A percentile compares a stretch with the other conserved stretches of the same genome.
Conservation (phyloP, 257 asterid genomes). For the Primulina huaijiensis region DNA sequence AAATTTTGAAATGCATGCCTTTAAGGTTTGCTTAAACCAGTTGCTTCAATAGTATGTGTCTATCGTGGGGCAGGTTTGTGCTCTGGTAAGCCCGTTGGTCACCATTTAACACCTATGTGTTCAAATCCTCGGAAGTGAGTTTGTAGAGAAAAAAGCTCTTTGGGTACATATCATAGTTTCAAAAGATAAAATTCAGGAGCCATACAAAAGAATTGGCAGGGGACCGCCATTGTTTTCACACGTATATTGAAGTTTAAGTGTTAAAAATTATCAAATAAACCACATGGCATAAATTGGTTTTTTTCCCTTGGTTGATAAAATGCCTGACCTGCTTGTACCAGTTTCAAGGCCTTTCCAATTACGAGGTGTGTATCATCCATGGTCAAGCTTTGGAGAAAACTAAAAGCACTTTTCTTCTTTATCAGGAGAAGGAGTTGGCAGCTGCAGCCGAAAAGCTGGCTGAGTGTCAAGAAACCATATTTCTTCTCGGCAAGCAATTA, state of each 20-base stretch:
- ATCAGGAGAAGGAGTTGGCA: constrained; percentile 76
- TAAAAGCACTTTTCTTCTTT: neutral
- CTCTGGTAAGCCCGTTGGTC: neutral
- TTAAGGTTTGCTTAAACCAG: neutral
- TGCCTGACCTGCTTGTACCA: neutral
- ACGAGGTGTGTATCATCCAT: neutral
- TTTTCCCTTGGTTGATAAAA: neutral
- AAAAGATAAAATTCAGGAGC: neutral
- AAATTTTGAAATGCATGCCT: neutral
- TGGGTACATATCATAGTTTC: neutral
- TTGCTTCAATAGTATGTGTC: neutral
- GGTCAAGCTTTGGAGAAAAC: neutral
- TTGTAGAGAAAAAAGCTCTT: neutral
- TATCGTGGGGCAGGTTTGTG: neutral
- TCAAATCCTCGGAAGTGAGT: neutral
- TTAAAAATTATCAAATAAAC: neutral
- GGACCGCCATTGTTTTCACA: neutral
- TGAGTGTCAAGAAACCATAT: constrained; percentile 90
- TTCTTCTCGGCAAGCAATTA: constrained; percentile 81
- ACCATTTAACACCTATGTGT: too few relatives aligned
- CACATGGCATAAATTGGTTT: neutral
- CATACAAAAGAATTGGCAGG: neutral
- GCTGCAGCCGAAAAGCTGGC: constrained; percentile 93
- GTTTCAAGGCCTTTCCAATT: neutral
- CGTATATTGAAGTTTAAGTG: too few relatives aligned